These are phyloP conservation scores for Myxozyma monticola DNA, from an alignment of 805 yeast genomes.

Conservation along the genomic window DNA sequence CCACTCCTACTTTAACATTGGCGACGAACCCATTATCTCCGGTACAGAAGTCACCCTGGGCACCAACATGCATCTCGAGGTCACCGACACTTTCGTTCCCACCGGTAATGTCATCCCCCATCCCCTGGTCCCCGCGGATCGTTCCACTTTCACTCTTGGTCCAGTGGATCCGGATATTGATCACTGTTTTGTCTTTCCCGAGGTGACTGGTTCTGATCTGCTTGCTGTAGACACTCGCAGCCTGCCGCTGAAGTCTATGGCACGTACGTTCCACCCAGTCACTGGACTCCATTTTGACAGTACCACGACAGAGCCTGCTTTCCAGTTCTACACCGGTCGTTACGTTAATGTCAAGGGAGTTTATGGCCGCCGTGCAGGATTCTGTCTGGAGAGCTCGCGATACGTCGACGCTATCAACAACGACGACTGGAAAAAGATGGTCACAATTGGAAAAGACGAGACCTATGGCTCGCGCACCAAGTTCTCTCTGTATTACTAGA, in stretches of 20 bases:
- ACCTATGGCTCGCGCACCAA: constrained; percentile 52
- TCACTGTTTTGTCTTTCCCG: constrained; percentile 49
- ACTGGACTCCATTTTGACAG: constrained; percentile 47
- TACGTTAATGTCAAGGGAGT: constrained; percentile 42
- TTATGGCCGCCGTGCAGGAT: constrained; percentile 47
- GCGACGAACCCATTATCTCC: constrained; percentile 38
- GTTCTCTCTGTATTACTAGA: constrained; percentile 28
- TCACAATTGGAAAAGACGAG: constrained; percentile 50
- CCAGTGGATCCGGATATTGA: constrained; percentile 45
- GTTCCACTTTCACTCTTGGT: constrained; percentile 35
- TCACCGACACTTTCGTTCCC: constrained; percentile 46
- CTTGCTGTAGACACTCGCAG: constrained; percentile 51
- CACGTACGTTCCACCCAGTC: constrained; percentile 49
- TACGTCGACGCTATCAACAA: constrained; percentile 55
- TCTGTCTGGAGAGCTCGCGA: constrained; percentile 64
- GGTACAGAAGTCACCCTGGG: constrained; percentile 45
- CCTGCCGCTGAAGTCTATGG: constrained; percentile 40
- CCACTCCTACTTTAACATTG: constrained; percentile 58
- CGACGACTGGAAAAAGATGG: constrained; percentile 51
- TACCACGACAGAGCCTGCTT: constrained; percentile 62
- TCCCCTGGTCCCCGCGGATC: constrained; percentile 34
- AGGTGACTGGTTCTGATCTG: constrained; percentile 32
- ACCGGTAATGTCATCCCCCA: constrained; percentile 47
- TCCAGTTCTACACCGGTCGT: constrained; percentile 67
- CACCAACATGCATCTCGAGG: constrained; percentile 46